These are phyloP conservation scores for Cubamyces lactineus DNA, from an alignment of 768 basidiomycete genomes.

Conservation along the genomic window DNA sequence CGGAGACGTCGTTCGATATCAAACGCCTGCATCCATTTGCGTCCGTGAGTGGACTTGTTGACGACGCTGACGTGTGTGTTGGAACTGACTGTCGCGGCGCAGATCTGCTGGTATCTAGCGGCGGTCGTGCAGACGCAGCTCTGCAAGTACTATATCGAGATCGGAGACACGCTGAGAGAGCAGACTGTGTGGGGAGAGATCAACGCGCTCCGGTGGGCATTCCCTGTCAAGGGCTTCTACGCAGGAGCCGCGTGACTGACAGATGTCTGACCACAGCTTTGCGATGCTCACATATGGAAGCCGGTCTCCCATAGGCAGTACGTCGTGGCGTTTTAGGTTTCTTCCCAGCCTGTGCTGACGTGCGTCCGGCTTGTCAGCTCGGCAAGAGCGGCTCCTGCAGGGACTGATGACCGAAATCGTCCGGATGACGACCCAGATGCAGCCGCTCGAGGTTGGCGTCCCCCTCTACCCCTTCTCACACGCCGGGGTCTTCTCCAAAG, in stretches of 20 bases:
- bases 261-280: constrained; percentile 49
- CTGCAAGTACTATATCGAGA: constrained; percentile 85
- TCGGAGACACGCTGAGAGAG: constrained; percentile 73
- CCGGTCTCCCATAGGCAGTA: constrained; percentile 83
- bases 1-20: constrained; percentile 83
- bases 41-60: constrained; percentile 51
- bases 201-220: constrained; percentile 70
- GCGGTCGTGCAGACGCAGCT: constrained; percentile 85
- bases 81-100: constrained; percentile 5
- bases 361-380: constrained; percentile 48
- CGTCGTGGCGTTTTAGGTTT: constrained; percentile 35
- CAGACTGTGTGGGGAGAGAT: constrained; percentile 87
- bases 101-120: constrained; percentile 93
- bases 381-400: constrained; percentile 81
- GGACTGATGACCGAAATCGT: constrained; percentile 87
- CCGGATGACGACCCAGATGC: constrained; percentile 77
- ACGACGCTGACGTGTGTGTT: neutral
- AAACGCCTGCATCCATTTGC: constrained; percentile 82
- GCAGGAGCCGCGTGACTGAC: neutral
- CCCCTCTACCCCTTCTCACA: constrained; percentile 80
- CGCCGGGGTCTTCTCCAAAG: constrained; percentile 33
- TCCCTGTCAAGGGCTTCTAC: neutral
- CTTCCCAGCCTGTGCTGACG: neutral
- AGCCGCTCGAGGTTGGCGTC: constrained; percentile 78
- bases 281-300: constrained; percentile 84